Conservation (phyloP, 2,329 filamentous ascomycete species). For the Pseudogymnoascus sp. region DNA sequence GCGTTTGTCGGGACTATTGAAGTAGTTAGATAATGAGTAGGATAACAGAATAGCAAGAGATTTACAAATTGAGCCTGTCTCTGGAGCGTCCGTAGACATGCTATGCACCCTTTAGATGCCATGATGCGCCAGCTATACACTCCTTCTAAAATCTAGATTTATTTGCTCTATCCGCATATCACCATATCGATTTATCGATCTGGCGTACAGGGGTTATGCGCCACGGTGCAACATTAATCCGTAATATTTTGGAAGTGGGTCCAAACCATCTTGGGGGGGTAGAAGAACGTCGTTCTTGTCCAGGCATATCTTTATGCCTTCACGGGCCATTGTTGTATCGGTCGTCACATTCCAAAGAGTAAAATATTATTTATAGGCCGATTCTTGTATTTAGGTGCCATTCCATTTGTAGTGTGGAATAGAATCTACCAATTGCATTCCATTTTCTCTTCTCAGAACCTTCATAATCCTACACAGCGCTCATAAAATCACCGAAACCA, state of each 20-base stretch:
- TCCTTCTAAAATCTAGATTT: neutral
- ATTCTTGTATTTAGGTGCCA: neutral
- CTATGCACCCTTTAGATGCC: constrained; percentile 16
- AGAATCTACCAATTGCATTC: neutral
- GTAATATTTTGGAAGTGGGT: neutral
- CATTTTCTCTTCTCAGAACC: neutral
- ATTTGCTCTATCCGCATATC: neutral
- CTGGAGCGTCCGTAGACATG: constrained; percentile 23
- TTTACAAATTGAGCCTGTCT: constrained; percentile 16
- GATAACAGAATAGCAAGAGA: neutral
- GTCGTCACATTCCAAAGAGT: neutral
- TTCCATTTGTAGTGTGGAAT: neutral
- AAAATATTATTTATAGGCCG: neutral
- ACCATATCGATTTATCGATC: neutral
- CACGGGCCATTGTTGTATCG: neutral
- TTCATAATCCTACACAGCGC: neutral
- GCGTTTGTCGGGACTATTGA: constrained; percentile 11
- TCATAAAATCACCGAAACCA: neutral
- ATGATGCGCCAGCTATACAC: neutral
- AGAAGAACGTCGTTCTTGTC: neutral
- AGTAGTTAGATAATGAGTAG: constrained; percentile 10
- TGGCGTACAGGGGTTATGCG: neutral
- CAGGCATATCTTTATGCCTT: neutral
- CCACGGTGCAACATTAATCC: constrained; percentile 1
- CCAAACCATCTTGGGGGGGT: neutral